Percentiles rank a stretch among this genome's conserved stretches.
Evolutionary conservation across 129 eudicot species (phyloP).

Genomic region (Lonicera japonica): DNA sequence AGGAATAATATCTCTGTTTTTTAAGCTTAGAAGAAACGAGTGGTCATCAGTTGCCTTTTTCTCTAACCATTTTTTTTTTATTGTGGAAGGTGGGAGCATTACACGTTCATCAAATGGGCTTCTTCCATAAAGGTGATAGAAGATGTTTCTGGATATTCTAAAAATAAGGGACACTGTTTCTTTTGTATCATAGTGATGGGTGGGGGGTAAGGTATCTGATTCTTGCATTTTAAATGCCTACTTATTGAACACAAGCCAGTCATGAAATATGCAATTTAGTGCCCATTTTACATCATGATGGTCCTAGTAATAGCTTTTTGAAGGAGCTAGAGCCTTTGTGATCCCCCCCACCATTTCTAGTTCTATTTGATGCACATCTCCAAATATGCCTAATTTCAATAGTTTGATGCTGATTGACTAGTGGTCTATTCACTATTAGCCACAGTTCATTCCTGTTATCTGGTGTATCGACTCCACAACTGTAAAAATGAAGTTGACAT

Average conservation of each 20-base stretch:
- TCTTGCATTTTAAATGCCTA: slow-evolving; percentile 1
- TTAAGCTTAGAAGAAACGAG: slow-evolving; percentile 7
- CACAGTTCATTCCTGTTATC: too few relatives aligned
- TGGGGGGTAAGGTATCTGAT: slow-evolving; percentile 11
- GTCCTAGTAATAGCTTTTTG: background rate
- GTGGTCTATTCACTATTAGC: too few relatives aligned
- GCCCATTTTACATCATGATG: background rate
- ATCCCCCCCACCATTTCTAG: background rate
- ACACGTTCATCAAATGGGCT: background rate
- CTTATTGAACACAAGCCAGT: background rate
- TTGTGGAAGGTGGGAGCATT: slow-evolving; percentile 7
- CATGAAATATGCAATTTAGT: too few relatives aligned
- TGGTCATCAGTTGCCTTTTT: background rate
- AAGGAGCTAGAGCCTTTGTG: background rate
- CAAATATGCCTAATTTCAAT: too few relatives aligned
- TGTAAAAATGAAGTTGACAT: too few relatives aligned
- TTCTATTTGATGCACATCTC: too few relatives aligned
- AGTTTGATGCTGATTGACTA: too few relatives aligned
- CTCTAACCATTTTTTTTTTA: too few relatives aligned
- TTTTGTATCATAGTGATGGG: background rate
- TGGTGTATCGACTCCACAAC: too few relatives aligned
- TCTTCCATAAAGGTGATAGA: background rate
- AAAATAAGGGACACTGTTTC: background rate
- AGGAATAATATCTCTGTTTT: background rate
- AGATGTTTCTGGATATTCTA: background rate